Percentiles rank a stretch among this genome's conserved stretches.
Conservation (phyloP, 2,329 filamentous ascomycete species). For the Botrytis hyacinthi region DNA sequence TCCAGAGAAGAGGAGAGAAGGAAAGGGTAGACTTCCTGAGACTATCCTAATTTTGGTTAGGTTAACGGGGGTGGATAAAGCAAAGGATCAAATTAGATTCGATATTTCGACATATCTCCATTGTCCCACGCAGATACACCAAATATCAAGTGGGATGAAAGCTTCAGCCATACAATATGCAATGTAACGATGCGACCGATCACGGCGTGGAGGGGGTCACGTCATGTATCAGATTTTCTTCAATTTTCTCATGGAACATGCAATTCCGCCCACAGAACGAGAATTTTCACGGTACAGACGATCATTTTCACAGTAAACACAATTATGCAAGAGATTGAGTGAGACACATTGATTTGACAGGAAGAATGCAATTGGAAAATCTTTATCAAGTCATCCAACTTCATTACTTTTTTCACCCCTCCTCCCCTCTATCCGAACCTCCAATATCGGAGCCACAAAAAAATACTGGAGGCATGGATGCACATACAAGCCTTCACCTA, state of each 20-base stretch:
- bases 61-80: neutral
- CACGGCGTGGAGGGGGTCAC: slow-evolving; percentile 3
- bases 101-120: slow-evolving; percentile 3
- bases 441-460: slow-evolving; percentile 15
- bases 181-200: slow-evolving; percentile 13
- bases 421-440: neutral
- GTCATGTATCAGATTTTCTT: slow-evolving; percentile 9
- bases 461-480: neutral
- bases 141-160: neutral
- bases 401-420: neutral
- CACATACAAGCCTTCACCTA: neutral
- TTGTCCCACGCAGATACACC: slow-evolving; percentile 1
- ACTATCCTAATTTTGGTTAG: neutral
- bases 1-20: neutral
- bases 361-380: neutral
- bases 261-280: neutral
- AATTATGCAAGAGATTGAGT: neutral
- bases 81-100: neutral
- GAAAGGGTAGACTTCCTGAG: neutral
- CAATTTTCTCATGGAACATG: neutral
- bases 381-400: neutral
- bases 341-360: neutral
- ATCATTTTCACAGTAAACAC: neutral
- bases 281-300: neutral
- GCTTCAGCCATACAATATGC: neutral